A percentile compares a stretch with the other conserved stretches of the same genome.
phyloP scores from a whole-genome alignment of 2,329 filamentous ascomycete species.

The Aureobasidium sp. region DNA sequence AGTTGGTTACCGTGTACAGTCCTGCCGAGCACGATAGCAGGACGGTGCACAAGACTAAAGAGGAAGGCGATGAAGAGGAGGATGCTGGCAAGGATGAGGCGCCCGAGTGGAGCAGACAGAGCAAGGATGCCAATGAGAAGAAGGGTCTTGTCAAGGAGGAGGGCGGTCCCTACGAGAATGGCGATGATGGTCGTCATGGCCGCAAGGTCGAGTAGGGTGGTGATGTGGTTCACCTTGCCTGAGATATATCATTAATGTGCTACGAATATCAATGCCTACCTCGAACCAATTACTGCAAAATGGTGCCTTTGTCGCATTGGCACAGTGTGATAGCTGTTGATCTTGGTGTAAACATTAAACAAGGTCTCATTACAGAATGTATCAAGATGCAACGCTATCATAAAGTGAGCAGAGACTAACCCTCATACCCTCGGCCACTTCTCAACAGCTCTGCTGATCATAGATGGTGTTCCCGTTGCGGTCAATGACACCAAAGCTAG shows the following conservation, averaged over 20 bases:
- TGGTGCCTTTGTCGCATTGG: too few species aligned
- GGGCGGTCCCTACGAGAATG: conserved; percentile 31
- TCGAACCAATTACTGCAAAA: too few species aligned
- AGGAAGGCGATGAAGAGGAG: conserved; percentile 56
- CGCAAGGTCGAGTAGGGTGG: conserved; percentile 19
- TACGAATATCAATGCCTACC: background rate
- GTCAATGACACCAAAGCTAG: conserved; percentile 36
- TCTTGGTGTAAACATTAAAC: background rate
- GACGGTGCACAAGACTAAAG: conserved; percentile 57
- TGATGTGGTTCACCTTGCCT: too few species aligned
- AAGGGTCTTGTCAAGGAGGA: conserved; percentile 46
- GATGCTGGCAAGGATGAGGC: conserved; percentile 55
- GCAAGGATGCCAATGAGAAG: conserved; percentile 53
- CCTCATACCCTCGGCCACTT: background rate
- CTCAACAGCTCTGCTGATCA: conserved; percentile 23
- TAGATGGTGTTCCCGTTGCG: conserved; percentile 28
- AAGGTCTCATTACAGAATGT: background rate
- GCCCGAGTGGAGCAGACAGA: conserved; percentile 51
- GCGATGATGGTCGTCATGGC: conserved; percentile 31
- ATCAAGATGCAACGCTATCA: background rate
- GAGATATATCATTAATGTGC: background rate
- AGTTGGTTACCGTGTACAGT: conserved; percentile 57
- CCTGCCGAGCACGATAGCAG: conserved; percentile 56
- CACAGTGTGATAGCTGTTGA: background rate
- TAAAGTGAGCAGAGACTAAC: too few species aligned